These are phyloP conservation scores for Citrus australasica DNA, from an alignment of 345 rosid genomes.

Conservation along the genomic window DNA sequence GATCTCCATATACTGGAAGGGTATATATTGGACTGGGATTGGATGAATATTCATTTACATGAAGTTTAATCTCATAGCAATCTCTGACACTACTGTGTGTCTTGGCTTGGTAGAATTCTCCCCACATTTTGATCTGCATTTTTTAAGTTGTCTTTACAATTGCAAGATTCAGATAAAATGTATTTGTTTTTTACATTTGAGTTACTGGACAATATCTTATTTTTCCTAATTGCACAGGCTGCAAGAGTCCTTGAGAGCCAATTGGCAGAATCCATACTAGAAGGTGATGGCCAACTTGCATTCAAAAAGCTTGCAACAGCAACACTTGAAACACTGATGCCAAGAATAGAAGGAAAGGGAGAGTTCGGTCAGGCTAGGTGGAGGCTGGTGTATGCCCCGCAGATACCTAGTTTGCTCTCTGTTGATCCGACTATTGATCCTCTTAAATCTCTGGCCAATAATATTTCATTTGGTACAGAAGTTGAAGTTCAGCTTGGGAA, in stretches of 20 bases:
- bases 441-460: constrained; percentile 85
- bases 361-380: constrained; percentile 96
- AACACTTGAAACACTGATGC: constrained; percentile 90
- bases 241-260: constrained; percentile 94
- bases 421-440: constrained; percentile 93
- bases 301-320: constrained; percentile 97
- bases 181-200: constrained; percentile 1
- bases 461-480: constrained; percentile 85
- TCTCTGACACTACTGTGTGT: background rate
- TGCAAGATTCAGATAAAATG: constrained; percentile 1
- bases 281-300: constrained; percentile 96
- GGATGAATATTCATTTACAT: background rate
- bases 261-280: constrained; percentile 93
- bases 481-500: constrained; percentile 96
- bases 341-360: constrained; percentile 96
- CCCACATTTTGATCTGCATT: background rate
- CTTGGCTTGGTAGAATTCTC: background rate
- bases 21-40: background rate
- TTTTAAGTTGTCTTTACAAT: constrained; percentile 9
- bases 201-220: constrained; percentile 6
- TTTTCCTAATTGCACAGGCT: constrained; percentile 47
- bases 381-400: constrained; percentile 99
- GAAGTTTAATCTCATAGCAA: background rate
- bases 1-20: background rate
- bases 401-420: constrained; percentile 94